These are phyloP conservation scores for Delitschia confertaspora DNA, from an alignment of 495 filamentous ascomycete genomes.

Conservation along the genomic window DNA sequence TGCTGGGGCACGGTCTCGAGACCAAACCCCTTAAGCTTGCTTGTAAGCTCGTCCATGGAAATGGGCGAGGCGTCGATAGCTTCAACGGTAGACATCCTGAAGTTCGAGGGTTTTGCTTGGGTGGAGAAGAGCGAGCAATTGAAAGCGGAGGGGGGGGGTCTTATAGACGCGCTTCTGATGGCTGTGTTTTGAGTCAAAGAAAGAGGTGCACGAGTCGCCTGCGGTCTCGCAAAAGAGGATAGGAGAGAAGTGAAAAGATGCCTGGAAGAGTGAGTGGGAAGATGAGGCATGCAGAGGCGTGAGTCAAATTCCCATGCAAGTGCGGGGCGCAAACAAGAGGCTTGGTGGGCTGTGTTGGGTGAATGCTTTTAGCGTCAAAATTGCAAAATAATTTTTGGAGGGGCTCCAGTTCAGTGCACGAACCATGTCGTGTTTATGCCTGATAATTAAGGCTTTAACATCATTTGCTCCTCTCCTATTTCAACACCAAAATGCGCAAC, in stretches of 20 bases:
- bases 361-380: too few relatives aligned
- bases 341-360: too few relatives aligned
- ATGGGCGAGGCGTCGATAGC: constrained; percentile 1
- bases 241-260: constrained; percentile 15
- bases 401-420: too few relatives aligned
- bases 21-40: constrained; percentile 15
- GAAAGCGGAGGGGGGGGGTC: not conserved
- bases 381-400: too few relatives aligned
- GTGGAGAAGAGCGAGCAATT: constrained; percentile 4
- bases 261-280: not conserved
- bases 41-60: constrained; percentile 18
- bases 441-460: too few relatives aligned
- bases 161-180: not conserved
- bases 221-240: constrained; percentile 13
- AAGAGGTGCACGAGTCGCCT: constrained; percentile 15
- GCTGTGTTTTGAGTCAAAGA: constrained; percentile 19
- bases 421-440: too few relatives aligned
- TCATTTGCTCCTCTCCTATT: too few relatives aligned
- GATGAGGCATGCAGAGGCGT: constrained; percentile 21
- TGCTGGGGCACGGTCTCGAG: constrained; percentile 18
- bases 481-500: too few relatives aligned
- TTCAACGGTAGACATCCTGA: constrained; percentile 6
- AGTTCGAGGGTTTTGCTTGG: not conserved
- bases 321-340: too few relatives aligned
- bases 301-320: too few relatives aligned